Evolutionary conservation across 176 grass and related monocot genomes (phyloP), one percentile per base, ranked within the genome.

Genomic region (Puccinellia tenuiflora): DNA sequence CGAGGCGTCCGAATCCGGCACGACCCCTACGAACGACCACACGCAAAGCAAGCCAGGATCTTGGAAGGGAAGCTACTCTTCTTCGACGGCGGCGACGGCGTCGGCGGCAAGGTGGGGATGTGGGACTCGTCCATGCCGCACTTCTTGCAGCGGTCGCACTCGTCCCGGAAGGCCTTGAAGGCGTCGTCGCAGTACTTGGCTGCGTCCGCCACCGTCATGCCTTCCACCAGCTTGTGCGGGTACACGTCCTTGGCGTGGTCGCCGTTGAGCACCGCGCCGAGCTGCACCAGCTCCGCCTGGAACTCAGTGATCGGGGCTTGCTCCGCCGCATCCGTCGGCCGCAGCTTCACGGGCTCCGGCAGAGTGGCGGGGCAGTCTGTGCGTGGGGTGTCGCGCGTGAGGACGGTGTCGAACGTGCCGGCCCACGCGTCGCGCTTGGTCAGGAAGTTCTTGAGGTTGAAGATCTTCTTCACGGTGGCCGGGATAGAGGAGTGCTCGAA

Each of bases 401-500:
- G 78, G 5, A 92, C 88, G 14, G 59, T 77, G 78, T 97, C 92
- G 66, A 97, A 92, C 1, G 90, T 97, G 24, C 94, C 94, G 3
- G 86, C 90, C 95, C 92, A 97, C 0, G 88, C 86, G 47, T 97
- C 94, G 1, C 92, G 92, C 30, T 89, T 90, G 51, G 89, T 97
- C 62, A 97, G 86, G 85, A 97, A 97, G 51, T 59, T 68, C 0
- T 84, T 75, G 31, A 97, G 92, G 81, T 92, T 88, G 86, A 97
- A 97, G 34, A 97, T 88, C 62, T 91, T 97, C 81, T 90, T 94
- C 62, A 94, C 84, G 3, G 90, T 97, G 22, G 94, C 94, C 26
- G 92, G 92, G 45, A 94, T 94, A 43, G 94, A 97, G 0, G 94
- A 94, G 75, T 94, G 94, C 87, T 97, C 94, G 76, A 88, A 97